Evolutionary conservation across 2,329 filamentous ascomycete genomes (phyloP), one percentile per base, ranked within the genome.

Genomic region (Fusarium illudens): DNA sequence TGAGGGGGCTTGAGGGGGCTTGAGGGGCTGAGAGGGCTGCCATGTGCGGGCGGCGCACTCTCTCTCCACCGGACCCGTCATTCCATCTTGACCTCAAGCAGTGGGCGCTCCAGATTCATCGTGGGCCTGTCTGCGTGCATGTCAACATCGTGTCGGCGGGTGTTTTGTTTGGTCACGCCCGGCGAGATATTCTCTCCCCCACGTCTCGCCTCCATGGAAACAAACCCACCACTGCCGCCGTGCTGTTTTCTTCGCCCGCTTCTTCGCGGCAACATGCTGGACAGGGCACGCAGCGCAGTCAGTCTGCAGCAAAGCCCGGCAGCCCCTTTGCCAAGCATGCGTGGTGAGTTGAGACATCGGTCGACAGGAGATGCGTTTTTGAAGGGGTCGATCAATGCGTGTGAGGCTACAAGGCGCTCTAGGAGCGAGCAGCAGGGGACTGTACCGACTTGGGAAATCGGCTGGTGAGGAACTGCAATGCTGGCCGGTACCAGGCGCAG

Each of bases 261-360:
- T 46, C 44, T 62, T 60, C 54, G 48, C 57, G 58, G 44, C 22
- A 49, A 51, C 54, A 53, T 49, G 39, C 39, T 60, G 44, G 39
- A 42, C 58, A 60, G 51, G 63, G 60, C 52, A 50, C 58, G 39
- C 62, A 62, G 65, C 65, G 64, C 67, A 70, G n/a, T n/a, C n/a
- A 64, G 60, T 69, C 68, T 59, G 19, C 29, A 32, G 27, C 44
- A 49, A 50, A 54, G 58, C 48, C 25, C 57, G 62, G 53, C 69
- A 57, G 29, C 39, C 66, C 71, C 57, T 53, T 65, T 42, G 53
- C 59, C 60, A 71, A 73, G 64, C 58, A 49, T 44, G 55, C 59
- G 49, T 50, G 51, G 58, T 51, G 42, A 46, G 33, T 64, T 64
- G 67, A 72, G 62, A 72, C 59, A 68, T 60, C 42, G 49, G 55